Percentiles rank a stretch among this genome's conserved stretches.
Conservation (phyloP, 768 basidiomycete species). For the Gloeopeniophorella convolvens region DNA sequence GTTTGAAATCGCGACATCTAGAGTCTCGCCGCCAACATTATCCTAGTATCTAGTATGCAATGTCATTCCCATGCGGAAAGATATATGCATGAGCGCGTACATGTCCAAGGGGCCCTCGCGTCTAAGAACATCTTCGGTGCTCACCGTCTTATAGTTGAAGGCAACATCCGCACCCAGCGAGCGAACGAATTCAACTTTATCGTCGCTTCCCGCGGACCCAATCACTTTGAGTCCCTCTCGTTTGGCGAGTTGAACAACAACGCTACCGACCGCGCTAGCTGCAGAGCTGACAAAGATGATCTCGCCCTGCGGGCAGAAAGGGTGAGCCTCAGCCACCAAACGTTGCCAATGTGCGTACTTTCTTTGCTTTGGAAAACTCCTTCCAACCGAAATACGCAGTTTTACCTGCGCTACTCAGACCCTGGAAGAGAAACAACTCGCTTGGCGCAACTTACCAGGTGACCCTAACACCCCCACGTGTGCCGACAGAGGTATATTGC, state of each 20-base stretch:
- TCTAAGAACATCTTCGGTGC: slow-evolving; percentile 43
- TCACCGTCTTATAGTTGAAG: slow-evolving; percentile 67
- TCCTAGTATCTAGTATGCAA: slow-evolving; percentile 30
- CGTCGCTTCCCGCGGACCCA: slow-evolving; percentile 64
- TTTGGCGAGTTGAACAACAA: slow-evolving; percentile 41
- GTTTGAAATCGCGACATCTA: slow-evolving; percentile 26
- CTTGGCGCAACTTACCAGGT: slow-evolving; percentile 22
- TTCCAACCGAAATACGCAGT: slow-evolving; percentile 37
- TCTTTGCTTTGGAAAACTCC: slow-evolving; percentile 36
- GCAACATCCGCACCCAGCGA: slow-evolving; percentile 60
- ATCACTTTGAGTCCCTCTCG: slow-evolving; percentile 51
- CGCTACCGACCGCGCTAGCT: slow-evolving; percentile 26
- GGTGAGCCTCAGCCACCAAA: too few species aligned
- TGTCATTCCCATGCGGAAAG: neutral
- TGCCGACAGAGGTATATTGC: slow-evolving; percentile 40
- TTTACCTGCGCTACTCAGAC: slow-evolving; percentile 21
- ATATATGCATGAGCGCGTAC: slow-evolving; percentile 23
- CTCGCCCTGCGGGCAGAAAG: slow-evolving; percentile 46
- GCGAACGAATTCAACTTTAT: slow-evolving; percentile 58
- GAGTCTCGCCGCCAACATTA: slow-evolving; percentile 28
- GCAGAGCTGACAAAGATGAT: slow-evolving; percentile 43
- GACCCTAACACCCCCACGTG: slow-evolving; percentile 48
- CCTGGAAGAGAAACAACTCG: neutral
- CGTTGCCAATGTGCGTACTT: too few species aligned
- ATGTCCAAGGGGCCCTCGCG: slow-evolving; percentile 54